Evolutionary conservation across 371 early-diverging fungal genomes (phyloP), one percentile per base, ranked within the genome.

Genomic region (Mortierella sp.): DNA sequence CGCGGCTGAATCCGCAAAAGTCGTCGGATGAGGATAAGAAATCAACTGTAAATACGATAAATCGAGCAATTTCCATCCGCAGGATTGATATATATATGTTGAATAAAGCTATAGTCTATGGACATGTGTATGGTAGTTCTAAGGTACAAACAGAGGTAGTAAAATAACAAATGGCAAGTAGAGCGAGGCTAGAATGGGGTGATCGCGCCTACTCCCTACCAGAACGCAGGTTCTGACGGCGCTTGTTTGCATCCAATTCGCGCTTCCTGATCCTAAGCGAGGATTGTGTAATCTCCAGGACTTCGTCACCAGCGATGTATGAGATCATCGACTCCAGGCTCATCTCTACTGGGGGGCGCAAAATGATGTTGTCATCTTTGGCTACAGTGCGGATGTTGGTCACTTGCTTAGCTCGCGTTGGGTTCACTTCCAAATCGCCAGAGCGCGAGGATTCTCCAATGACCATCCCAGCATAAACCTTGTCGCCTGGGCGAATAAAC

Each of bases 381-480:
- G 86, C 86, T 3, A 89, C 90, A 8, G 89, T 88, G 3, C 95
- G 89, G 67, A 93, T 87, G 82, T 93, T 93, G 42, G 91, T 92
- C 32, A 92, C 84, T 70, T 88, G 89, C 85, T 93, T 94, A 34
- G 91, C 86, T 72, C 93, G 91, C n/a, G 87, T 88, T 0, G 94
- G 94, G 85, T 94, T 94, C 59, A 93, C 93, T 58, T 93, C 92
- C 58, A 94, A 69, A 69, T 94, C 95, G 23, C 76, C 79, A 45
- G 83, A 75, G 64, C 91, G 87, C 73, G 84, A 89, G 64, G 91
- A 89, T 81, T 94, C 95, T 34, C 94, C 94, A 54, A 94, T 89
- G 70, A 94, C 88, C 93, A 94, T 93, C 28, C 95, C 95, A 19
- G 91, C 88, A 71, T 94, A 94, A 10, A 92, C 91, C 61, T 87